These are phyloP conservation scores for Aspergillus novoparasiticus DNA, from an alignment of 2,329 filamentous ascomycete genomes.

Conservation along the genomic window DNA sequence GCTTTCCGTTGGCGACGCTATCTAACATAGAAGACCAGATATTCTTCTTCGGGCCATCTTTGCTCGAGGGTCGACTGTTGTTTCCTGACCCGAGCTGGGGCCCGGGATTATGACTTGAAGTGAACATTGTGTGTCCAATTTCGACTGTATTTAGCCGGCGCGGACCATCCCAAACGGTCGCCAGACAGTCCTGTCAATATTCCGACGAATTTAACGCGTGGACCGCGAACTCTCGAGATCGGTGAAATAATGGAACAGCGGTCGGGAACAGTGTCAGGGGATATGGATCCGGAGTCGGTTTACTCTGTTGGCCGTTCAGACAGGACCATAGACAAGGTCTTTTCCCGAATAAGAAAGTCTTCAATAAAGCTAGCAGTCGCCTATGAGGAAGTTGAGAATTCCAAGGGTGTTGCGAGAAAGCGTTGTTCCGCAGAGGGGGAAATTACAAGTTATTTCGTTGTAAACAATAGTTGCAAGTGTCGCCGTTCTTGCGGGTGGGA, in stretches of 20 bases:
- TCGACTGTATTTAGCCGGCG: constrained; percentile 37
- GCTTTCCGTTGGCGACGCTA: constrained; percentile 84
- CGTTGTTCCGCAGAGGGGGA: constrained; percentile 5
- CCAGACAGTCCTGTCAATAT: not conserved
- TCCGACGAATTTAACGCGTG: constrained; percentile 21
- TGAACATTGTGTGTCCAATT: constrained; percentile 42
- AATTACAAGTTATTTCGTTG: constrained; percentile 8
- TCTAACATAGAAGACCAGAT: constrained; percentile 95
- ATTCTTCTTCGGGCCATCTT: constrained; percentile 74
- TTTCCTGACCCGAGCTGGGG: constrained; percentile 32
- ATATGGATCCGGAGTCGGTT: constrained; percentile 14
- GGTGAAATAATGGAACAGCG: constrained; percentile 18
- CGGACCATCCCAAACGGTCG: constrained; percentile 36
- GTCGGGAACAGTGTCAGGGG: constrained; percentile 37
- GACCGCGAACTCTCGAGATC: constrained; percentile 8
- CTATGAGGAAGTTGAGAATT: not conserved
- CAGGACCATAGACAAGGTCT: not conserved
- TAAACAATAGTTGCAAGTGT: constrained; percentile 16
- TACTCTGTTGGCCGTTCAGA: constrained; percentile 5
- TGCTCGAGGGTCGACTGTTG: constrained; percentile 52
- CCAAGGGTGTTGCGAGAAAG: not conserved
- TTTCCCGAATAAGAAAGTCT: constrained; percentile 1
- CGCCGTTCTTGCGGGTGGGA: constrained; percentile 20
- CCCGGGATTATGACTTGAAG: constrained; percentile 38
- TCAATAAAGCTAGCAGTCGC: not conserved